Base-by-base conservation (phyloP, 169 alveolate species). In the Cryptosporidium tyzzeri region DNA sequence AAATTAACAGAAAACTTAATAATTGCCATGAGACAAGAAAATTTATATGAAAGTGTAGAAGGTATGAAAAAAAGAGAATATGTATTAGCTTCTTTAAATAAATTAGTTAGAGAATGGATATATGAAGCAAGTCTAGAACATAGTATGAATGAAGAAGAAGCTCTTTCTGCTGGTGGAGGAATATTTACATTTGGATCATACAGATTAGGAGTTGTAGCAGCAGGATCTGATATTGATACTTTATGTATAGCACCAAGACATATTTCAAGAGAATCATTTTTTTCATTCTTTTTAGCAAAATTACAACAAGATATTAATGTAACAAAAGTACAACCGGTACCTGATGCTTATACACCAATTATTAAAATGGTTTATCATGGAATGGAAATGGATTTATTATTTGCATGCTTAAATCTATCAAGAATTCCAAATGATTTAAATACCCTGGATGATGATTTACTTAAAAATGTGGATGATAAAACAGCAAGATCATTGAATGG, bases 161-260 rank as follows among this genome's bases (percentile, higher is more conserved):
- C 98, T 10, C 70, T 92, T 41, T 89, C 93, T 44, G 96, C 98
- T 58, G 96, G 98, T 29, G 99, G 98, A 7, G 96, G 96, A 70
- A 93, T 97, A 48, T 95, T 96, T 73, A 95, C 98, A 10, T 97
- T 97, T 92, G 99, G 99, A 18, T 97, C 99, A 21, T 98, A 98
- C 92, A 85, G 99, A 70, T 93, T 98, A 37, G 99, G 99, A 31
- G 98, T 98, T 45, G 98, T 96, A 21, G 96, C 98, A 3, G 99
- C 99, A 1, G 98, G 97, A 48, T 96, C 99, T 73, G 99, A 98
- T 93, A 97, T 98, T 39, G 99, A 98, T 94, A 96, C 98, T 65
- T 93, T 98, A n/a, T 97, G 99, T 73, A 98, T 98, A 62, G 98
- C 98, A 62, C 99, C 99, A 21, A 95, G 97, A 58, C 96, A 96